A percentile compares a stretch with the other conserved stretches of the same genome.
These are phyloP conservation scores for Myxozyma kluyveri DNA, from an alignment of 805 yeast genomes.

Conservation along the genomic window DNA sequence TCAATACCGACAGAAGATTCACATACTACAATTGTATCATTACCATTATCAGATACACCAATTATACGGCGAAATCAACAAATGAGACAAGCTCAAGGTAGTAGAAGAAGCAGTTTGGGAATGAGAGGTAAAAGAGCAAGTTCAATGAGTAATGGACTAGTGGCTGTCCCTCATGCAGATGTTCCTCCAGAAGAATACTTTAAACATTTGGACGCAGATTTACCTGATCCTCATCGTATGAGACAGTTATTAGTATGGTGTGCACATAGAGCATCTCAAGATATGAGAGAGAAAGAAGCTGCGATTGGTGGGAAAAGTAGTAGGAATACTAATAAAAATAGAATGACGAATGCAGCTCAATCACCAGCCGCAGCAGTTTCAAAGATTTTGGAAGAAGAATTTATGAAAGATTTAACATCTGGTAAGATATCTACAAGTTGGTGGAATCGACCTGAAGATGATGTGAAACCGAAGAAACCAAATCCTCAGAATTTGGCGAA, in stretches of 20 bases:
- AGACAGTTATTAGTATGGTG: slow-evolving; percentile 70
- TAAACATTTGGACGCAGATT: slow-evolving; percentile 57
- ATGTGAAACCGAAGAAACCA: slow-evolving; percentile 39
- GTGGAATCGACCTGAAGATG: slow-evolving; percentile 49
- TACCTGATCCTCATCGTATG: slow-evolving; percentile 74
- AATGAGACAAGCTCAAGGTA: slow-evolving; percentile 33
- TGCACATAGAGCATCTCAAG: slow-evolving; percentile 48
- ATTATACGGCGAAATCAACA: slow-evolving; percentile 41
- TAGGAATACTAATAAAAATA: no score
- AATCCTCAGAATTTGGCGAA: slow-evolving; percentile 62
- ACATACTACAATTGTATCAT: slow-evolving; percentile 28
- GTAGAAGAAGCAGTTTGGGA: slow-evolving; percentile 35
- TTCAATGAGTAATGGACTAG: slow-evolving; percentile 70
- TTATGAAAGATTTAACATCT: slow-evolving; percentile 55
- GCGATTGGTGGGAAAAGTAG: no score
- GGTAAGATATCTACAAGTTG: slow-evolving; percentile 66
- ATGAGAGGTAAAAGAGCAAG: slow-evolving; percentile 68
- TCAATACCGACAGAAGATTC: slow-evolving; percentile 3
- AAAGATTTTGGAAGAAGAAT: slow-evolving; percentile 61
- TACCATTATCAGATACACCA: slow-evolving; percentile 43
- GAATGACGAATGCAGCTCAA: neutral
- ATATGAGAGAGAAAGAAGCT: slow-evolving; percentile 27
- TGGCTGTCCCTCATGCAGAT: slow-evolving; percentile 63
- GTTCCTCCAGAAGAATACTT: slow-evolving; percentile 53
- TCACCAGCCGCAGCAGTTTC: slow-evolving; percentile 39